Evolutionary conservation across 208 protist genomes (phyloP), one percentile per base, ranked within the genome.

Genomic region (Kentomonas sorsogonicus): DNA sequence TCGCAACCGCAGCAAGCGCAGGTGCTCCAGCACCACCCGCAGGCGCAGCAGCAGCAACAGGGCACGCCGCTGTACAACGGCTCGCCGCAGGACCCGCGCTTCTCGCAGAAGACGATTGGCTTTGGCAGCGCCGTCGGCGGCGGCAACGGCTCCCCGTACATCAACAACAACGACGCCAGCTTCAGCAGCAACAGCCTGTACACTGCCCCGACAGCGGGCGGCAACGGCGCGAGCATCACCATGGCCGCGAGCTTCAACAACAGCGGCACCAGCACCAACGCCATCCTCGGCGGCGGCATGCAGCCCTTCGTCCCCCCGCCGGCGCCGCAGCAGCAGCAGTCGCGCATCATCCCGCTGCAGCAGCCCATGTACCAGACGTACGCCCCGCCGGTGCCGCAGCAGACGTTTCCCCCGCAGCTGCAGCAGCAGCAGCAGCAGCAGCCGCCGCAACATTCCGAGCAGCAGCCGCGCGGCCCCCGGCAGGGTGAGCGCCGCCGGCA

Each of bases 311-410:
- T 56, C 1, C 54, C 40, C 33, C 55, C 60, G 43, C 31, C 51
- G 6, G n/a, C 51, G 5, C 25, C 50, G 7, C 65, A 74, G 30
- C 41, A 60, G 29, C 68, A 56, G 2, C 51, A 45, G n/a, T 62
- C 59, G 53, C 68, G 64, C 29, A 53, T 63, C 25, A 60, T 73
- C 57, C 57, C 67, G 0, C 55, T 53, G 22, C 55, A 58, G 55
- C 48, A 57, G 55, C 22, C 53, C 7, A 4, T 22, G 5, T 31
- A 53, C 34, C 31, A 58, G 4, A 53, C 53, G 46, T 53, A 65
- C 53, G 38, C 27, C 29, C 59, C 26, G 20, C 45, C 43, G 46
- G 26, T 38, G 6, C 47, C 53, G 27, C 63, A 68, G 36, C 66
- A 72, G 39, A 43, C 43, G 11, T 41, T 52, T 11, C 22, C 31